Conservation (phyloP, 441 rosid species). For the Eugenia klotzschiana region DNA sequence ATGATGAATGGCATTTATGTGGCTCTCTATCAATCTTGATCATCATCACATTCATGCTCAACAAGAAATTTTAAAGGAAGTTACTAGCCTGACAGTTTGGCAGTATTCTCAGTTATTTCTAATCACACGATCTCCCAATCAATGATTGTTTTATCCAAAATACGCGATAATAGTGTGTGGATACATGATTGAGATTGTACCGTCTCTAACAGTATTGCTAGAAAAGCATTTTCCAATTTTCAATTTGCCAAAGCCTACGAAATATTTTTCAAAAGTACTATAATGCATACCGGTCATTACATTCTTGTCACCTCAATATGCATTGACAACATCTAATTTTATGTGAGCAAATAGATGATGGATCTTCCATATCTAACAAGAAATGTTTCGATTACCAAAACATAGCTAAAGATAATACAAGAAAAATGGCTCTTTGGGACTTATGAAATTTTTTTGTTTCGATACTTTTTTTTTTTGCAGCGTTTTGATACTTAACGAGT, state of each 20-base stretch:
- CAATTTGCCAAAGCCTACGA: background rate
- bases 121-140: too few species aligned
- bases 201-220: too few species aligned
- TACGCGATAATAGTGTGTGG: too few species aligned
- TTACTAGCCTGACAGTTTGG: too few species aligned
- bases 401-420: background rate
- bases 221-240: background rate
- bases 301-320: fast-evolving
- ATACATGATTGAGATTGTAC: too few species aligned
- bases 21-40: background rate
- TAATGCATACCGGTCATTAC: background rate
- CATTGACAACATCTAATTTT: background rate
- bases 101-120: too few species aligned
- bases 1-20: background rate
- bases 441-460: background rate
- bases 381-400: background rate
- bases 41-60: background rate
- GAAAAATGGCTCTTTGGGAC: background rate
- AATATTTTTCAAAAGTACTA: background rate
- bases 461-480: background rate
- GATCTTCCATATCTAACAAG: background rate
- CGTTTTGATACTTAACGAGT: background rate
- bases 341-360: background rate
- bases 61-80: background rate
- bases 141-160: too few species aligned